Conservation (phyloP, 2,329 filamentous ascomycete genomes). For the Neonectria hederae region DNA sequence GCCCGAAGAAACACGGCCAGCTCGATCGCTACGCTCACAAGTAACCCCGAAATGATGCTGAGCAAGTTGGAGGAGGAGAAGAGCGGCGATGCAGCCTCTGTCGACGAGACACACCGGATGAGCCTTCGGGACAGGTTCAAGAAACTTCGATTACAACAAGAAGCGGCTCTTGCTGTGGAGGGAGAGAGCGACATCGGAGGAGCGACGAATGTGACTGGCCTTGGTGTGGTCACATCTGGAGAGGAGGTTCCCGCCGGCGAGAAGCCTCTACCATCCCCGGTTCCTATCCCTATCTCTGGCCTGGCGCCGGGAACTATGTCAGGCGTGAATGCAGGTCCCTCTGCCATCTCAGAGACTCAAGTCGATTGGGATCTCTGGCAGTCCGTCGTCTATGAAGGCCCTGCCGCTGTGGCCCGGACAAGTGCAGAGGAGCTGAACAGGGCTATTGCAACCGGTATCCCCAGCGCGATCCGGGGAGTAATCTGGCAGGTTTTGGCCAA, state of each 20-base stretch:
- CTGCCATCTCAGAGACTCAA: conserved; percentile 73
- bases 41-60: conserved; percentile 83
- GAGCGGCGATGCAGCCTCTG: conserved; percentile 58
- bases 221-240: conserved; percentile 34
- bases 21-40: conserved; percentile 80
- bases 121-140: conserved; percentile 84
- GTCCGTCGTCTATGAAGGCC: conserved; percentile 92
- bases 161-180: conserved; percentile 65
- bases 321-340: conserved; percentile 80
- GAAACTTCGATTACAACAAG: conserved; percentile 77
- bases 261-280: conserved; percentile 55
- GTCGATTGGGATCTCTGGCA: conserved; percentile 99
- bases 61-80: conserved; percentile 79
- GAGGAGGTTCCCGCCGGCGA: conserved; percentile 43
- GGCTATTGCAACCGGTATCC: conserved; percentile 93
- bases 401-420: conserved; percentile 84
- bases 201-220: conserved; percentile 28
- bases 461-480: conserved; percentile 94
- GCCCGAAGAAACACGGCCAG: conserved; percentile 77
- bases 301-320: conserved; percentile 87
- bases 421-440: conserved; percentile 89
- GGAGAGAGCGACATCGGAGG: conserved; percentile 62
- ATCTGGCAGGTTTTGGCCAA: conserved; percentile 98
- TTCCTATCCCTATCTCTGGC: conserved; percentile 73
- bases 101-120: conserved; percentile 60